phyloP scores from a whole-genome alignment of 2,329 filamentous ascomycete genomes.

The Thielaviopsis punctulata region DNA sequence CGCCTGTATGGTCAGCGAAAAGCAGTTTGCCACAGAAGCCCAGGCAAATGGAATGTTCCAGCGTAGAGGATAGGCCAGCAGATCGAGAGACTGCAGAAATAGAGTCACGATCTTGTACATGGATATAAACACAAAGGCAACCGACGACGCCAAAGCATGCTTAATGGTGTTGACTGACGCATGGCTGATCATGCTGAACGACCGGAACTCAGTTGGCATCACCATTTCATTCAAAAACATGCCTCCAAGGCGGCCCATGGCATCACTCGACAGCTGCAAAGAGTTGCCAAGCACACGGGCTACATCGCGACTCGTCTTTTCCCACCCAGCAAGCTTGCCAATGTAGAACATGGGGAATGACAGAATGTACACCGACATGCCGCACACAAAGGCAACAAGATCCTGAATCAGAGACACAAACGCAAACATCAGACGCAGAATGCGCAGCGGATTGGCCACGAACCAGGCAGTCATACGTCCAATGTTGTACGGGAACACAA shows the following conservation, averaged over 20 bases:
- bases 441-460: constrained; percentile 60
- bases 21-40: neutral
- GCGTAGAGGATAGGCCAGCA: neutral
- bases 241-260: neutral
- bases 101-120: neutral
- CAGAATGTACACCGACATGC: constrained; percentile 20
- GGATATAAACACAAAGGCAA: neutral
- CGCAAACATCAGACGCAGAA: constrained; percentile 55
- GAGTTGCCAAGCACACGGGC: constrained; percentile 9
- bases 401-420: constrained; percentile 70
- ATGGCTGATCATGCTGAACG: constrained; percentile 62
- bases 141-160: constrained; percentile 15
- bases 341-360: constrained; percentile 8
- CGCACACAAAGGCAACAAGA: constrained; percentile 45
- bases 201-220: constrained; percentile 41
- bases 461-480: constrained; percentile 71
- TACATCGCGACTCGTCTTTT: constrained; percentile 13
- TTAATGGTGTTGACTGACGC: constrained; percentile 48
- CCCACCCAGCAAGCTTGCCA: constrained; percentile 6
- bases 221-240: neutral
- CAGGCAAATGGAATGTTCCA: neutral
- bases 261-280: neutral
- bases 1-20: neutral
- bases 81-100: neutral
- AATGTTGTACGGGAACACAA: constrained; percentile 84